These are phyloP conservation scores for Petunia axillaris DNA, from an alignment of 257 asterid species.

Conservation along the genomic window DNA sequence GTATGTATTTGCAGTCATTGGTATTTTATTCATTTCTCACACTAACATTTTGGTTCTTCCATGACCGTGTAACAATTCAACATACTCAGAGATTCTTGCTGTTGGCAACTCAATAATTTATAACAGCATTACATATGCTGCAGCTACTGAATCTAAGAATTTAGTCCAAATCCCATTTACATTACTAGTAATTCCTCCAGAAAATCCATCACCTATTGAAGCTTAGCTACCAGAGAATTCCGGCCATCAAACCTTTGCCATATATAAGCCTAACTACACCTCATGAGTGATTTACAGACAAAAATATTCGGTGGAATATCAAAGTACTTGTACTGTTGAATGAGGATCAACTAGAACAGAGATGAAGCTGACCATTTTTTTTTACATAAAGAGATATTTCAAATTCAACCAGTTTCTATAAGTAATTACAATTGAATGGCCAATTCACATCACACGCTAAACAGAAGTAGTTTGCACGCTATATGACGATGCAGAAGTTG, in stretches of 20 bases:
- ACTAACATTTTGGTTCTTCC: background rate
- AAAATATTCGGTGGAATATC: background rate
- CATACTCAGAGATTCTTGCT: slow-evolving; percentile 10
- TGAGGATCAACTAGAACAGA: background rate
- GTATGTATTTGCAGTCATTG: background rate
- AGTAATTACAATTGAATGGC: background rate
- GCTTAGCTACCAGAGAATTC: background rate
- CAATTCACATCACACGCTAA: too few relatives aligned
- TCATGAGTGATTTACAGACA: background rate
- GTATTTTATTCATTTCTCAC: background rate
- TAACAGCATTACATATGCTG: background rate
- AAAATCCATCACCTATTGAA: background rate
- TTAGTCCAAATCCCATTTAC: background rate
- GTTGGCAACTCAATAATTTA: background rate
- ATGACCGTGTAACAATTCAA: background rate
- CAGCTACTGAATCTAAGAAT: background rate
- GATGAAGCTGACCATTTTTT: background rate
- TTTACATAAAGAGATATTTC: background rate
- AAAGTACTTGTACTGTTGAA: background rate
- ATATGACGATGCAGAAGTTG: too few relatives aligned
- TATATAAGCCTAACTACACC: background rate
- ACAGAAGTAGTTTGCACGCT: too few relatives aligned
- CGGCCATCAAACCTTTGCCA: background rate
- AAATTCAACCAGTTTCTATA: slow-evolving; percentile 22
- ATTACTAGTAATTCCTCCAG: background rate